Evolutionary conservation across 768 basidiomycete species (phyloP).

Genomic region (Boletus insuetus): DNA sequence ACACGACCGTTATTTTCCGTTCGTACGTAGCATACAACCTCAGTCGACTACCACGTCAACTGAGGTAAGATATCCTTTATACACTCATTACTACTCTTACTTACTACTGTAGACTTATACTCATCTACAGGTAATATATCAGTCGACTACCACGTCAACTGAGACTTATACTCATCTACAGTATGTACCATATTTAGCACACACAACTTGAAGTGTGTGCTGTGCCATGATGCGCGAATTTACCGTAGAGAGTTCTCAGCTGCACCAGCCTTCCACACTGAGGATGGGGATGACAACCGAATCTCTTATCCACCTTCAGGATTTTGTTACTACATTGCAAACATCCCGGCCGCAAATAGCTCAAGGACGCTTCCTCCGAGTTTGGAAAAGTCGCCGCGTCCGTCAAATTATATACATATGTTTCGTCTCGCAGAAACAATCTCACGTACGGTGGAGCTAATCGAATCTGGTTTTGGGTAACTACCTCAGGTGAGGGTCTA

Average conservation of each 20-base stretch:
- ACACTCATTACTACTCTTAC: too few species aligned
- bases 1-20: too few species aligned
- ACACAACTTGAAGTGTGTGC: neutral
- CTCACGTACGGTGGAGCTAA: neutral
- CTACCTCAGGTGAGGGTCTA: conserved; percentile 33
- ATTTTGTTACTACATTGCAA: conserved; percentile 47
- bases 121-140: too few species aligned
- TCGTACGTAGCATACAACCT: too few species aligned
- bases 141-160: too few species aligned
- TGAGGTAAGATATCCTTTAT: too few species aligned
- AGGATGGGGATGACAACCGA: neutral
- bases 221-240: neutral
- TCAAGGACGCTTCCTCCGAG: conserved; percentile 40
- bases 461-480: conserved; percentile 1
- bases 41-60: too few species aligned
- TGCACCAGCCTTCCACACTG: conserved; percentile 4
- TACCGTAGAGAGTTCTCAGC: conserved; percentile 19
- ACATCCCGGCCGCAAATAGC: conserved; percentile 47
- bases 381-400: conserved; percentile 40
- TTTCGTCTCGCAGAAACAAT: conserved; percentile 4
- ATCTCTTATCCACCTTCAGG: conserved; percentile 28
- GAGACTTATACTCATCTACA: too few species aligned
- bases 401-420: conserved; percentile 46
- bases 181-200: too few species aligned
- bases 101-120: too few species aligned